Evolutionary conservation across 1,284 basidiomycete genomes (phyloP), one percentile per base, ranked within the genome.

Genomic region (Trametes polyzona): DNA sequence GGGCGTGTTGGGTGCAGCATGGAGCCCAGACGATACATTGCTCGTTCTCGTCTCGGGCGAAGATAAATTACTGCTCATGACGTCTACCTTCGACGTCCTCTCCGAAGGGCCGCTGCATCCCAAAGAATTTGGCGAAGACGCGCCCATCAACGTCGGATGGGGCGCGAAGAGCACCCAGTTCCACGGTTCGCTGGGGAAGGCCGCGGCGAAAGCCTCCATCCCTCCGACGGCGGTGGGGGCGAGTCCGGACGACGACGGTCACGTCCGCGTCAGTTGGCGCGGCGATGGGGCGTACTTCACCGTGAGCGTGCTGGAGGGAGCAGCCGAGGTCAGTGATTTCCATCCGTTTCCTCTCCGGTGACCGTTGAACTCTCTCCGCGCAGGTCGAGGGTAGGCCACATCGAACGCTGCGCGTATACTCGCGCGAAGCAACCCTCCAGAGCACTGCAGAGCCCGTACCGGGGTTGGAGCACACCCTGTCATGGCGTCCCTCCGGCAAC

Each of bases 91-190:
- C 68, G 95, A 98, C 63, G 87, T 95, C 7, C 78, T 98, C 21
- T 89, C 86, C 32, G 96, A 98, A 71, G 77, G 79, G 11, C 81
- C 86, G 0, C 73, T 98, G 1, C 82, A 90, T 55, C 83, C 87
- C 0, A 71, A 79, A 35, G 91, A 93, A 39, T 96, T 95, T 63
- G 96, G 96, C 40, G 88, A 95, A 80, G 95, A 95, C 71, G 84
- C 87, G 36, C 93, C 92, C 6, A 93, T 98, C 67, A 93, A 96
- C 65, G 93, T 98, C 52, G 97, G 97, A 9, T 99, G 97, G 97
- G 97, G 97, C 27, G 93, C 93, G 4, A 97, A 96, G 69, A 83
- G 92, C 67, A 99, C 97, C 0, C 97, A 99, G 71, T 99, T 99
- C 71, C 96, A 98, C 66, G 97, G 97, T 12, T 96, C 95, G 0